A percentile compares a stretch with the other conserved stretches of the same genome.
phyloP scores from a whole-genome alignment of 2,329 filamentous ascomycete species.

The Hypoxylon sp. region DNA sequence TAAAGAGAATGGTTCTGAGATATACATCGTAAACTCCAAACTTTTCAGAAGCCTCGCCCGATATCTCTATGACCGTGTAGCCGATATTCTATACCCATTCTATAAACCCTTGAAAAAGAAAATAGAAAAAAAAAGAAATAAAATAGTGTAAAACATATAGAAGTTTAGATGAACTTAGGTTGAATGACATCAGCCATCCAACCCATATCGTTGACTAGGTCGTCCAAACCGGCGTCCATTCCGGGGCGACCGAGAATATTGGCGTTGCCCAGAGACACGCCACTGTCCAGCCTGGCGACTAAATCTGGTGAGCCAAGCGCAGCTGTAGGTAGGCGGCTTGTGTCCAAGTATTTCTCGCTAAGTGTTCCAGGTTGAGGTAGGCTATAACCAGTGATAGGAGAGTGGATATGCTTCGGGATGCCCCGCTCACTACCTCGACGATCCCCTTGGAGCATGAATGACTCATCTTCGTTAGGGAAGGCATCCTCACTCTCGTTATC shows the following conservation, averaged over 20 bases:
- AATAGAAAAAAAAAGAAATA: constrained; percentile 4
- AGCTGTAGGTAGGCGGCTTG: constrained; percentile 30
- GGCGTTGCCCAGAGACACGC: constrained; percentile 46
- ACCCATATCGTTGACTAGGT: constrained; percentile 62
- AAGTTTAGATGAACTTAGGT: constrained; percentile 51
- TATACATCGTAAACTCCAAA: constrained; percentile 31
- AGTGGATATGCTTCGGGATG: constrained; percentile 40
- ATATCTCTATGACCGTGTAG: constrained; percentile 32
- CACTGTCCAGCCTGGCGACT: constrained; percentile 50
- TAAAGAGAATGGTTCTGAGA: constrained; percentile 15
- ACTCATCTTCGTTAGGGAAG: constrained; percentile 57
- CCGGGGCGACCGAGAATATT: constrained; percentile 51
- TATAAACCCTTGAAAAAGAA: constrained; percentile 28
- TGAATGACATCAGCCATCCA: constrained; percentile 68
- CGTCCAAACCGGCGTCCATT: constrained; percentile 55
- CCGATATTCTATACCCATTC: constrained; percentile 43
- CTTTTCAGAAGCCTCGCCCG: constrained; percentile 27
- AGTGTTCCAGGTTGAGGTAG: constrained; percentile 58
- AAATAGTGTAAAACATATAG: constrained; percentile 14
- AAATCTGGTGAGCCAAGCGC: constrained; percentile 52
- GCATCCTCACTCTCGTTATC: constrained; percentile 60
- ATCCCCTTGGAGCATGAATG: constrained; percentile 49
- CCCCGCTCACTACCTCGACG: constrained; percentile 46
- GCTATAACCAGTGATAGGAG: constrained; percentile 62
- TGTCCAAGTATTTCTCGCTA: constrained; percentile 48